Evolutionary conservation across 179 eudicot genomes (phyloP).

Genomic region (Patellifolia procumbens): DNA sequence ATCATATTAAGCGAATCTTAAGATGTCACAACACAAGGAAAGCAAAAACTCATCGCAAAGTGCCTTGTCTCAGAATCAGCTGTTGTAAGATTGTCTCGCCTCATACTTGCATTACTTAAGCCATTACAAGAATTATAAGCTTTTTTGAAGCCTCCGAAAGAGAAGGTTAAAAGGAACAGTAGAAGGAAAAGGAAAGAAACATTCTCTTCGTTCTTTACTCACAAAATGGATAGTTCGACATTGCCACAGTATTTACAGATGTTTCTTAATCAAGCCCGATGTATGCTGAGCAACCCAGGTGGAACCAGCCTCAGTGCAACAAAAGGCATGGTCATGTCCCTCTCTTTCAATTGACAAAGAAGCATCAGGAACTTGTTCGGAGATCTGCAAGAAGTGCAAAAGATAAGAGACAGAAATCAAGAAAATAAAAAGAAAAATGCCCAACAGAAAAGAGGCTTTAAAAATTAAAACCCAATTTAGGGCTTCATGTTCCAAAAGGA

Average conservation of each 20-base stretch:
- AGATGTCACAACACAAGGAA: background rate
- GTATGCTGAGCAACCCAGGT: conserved; percentile 83
- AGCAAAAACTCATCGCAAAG: background rate
- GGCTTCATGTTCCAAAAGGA: background rate
- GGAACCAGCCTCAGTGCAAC: conserved; percentile 81
- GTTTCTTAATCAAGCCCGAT: conserved; percentile 56
- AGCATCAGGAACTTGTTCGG: conserved; percentile 58
- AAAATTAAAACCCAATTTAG: too few relatives aligned
- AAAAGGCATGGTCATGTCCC: conserved; percentile 78
- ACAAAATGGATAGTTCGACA: background rate
- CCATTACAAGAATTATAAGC: background rate
- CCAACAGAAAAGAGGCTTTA: background rate
- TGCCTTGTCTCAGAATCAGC: too few relatives aligned
- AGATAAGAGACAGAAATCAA: background rate
- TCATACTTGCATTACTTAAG: background rate
- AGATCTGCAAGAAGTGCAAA: conserved; percentile 45
- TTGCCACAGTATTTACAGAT: conserved; percentile 24
- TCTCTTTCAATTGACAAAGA: conserved; percentile 61
- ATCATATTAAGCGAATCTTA: too few relatives aligned
- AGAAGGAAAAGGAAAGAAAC: background rate
- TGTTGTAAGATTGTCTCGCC: too few relatives aligned
- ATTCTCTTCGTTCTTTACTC: background rate
- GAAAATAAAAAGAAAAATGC: background rate
- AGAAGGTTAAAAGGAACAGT: too few relatives aligned
- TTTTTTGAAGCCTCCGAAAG: background rate